Evolutionary conservation across 2,329 filamentous ascomycete genomes (phyloP), one percentile per base, ranked within the genome.

Genomic region (Myriangium duriaei): DNA sequence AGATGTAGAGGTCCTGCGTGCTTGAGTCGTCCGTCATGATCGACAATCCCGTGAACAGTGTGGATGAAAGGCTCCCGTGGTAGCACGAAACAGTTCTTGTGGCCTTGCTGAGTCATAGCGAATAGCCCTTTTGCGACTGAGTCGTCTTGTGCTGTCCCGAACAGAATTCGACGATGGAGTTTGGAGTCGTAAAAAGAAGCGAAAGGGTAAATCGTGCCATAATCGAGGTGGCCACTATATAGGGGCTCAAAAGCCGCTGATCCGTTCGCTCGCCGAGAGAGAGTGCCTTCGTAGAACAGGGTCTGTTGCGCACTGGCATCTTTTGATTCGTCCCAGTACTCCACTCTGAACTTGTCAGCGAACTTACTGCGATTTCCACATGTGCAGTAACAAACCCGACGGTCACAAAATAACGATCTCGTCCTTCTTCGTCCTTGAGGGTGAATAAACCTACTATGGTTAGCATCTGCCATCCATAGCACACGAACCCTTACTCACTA

Each of bases 361-460:
- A n/a, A n/a, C n/a, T n/a, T n/a, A n/a, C n/a, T n/a, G n/a, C n/a
- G n/a, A n/a, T n/a, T n/a, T n/a, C n/a, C n/a, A n/a, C n/a, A n/a
- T n/a, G n/a, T 9, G 2, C 11, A n/a, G 5, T 26, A 15, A 21
- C 32, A 3, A 29, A 40, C 12, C 58, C 58, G 53, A 63, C 62
- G 37, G 62, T 57, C 16, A 56, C 52, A 42, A 61, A 66, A 51
- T 61, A 66, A 42, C 65, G 63, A 5, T 59, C 47, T 16, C 60
- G 53, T 5, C 62, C 62, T 40, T 62, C 58, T 24, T 58, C 54
- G 30, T 67, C 63, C 4, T 54, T 50, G 2, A 66, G 49, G 11
- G 58, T 58, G 50, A 65, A 67, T 52, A 66, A 65, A 41, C 64
- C 63, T n/a, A n/a, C n/a, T n/a, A n/a, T n/a, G n/a, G n/a, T n/a